Evolutionary conservation across 345 rosid species (phyloP), one percentile per base, ranked within the genome.

Genomic region (Gossypium turneri): DNA sequence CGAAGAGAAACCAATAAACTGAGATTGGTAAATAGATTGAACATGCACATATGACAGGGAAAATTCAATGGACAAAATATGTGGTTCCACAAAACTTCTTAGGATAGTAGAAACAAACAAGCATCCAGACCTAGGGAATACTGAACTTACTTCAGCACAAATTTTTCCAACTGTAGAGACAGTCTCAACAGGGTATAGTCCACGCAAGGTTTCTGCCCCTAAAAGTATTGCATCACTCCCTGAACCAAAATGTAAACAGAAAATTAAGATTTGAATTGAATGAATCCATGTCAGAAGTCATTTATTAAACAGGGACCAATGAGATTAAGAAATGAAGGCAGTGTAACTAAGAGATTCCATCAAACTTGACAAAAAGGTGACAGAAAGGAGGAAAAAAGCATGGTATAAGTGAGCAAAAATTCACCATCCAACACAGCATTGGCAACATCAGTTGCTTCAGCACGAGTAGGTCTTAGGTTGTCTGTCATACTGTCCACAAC

Each of bases 381-480:
- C n/a, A 56, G 38, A 68, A 29, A 69, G 74, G 12, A 58, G 7
- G 7, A 56, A 73, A 63, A 25, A 65, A 41, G 13, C 8, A 22
- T 51, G 48, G 9, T 22, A 11, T 27, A n/a, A 50, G 16, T 61
- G 60, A n/a, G 11, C 11, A n/a, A 70, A 53, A 77, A 48, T 57
- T 77, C 82, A 95, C 99, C 99, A 85, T 95, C 99, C 82, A 95
- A 85, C 70, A 93, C 93, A 47, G 98, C 99, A 87, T 95, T 91
- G 72, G 99, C 99, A 85, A 93, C 94, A 89, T 95, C 99, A 1
- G 98, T 95, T 53, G 98, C 99, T 88, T 95, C 99, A 48, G 99
- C 99, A 65, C 99, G 99, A 78, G 98, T 95, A 80, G 99, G 99
- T 75, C 99, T 87, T 73, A 95, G 82, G 88, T 95, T 95, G 78